Evolutionary conservation across 192 early-diverging fungal species (phyloP), one percentile per base, ranked within the genome.

Genomic region (Backusella macrospora): DNA sequence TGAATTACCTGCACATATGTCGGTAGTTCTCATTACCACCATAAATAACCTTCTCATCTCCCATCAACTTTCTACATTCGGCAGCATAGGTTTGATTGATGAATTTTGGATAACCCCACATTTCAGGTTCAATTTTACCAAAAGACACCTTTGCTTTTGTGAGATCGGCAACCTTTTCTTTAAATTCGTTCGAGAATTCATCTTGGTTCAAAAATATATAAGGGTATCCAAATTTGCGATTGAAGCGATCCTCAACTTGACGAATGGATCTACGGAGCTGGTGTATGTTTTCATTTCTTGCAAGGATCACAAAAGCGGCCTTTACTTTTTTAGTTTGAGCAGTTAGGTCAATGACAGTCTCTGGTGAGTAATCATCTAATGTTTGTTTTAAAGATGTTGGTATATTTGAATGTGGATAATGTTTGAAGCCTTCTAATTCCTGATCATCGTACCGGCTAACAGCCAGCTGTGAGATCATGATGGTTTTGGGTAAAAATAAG

Each of bases 51-150:
- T 73, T 74, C 13, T 83, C 73, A 37, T 72, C 68, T 42, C 72
- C 70, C 88, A 95, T 90, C 3, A 84, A 68, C 63, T 87, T 42
- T 16, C 90, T 76, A 40, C 83, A 75, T 65, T 85, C 81, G 4
- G 39, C 71, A 1, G 90, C 92, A 39, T 78, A 62, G 0, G 84
- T 85, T 75, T 87, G 72, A 78, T 94, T 84, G 78, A 97, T 94
- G 86, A 90, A 92, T 5, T 68, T 70, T 2, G 96, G 95, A 69
- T 90, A 89, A 52, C 85, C 87, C 95, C 95, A 96, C 71, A 91
- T 87, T 65, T 93, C 89, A 21, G 73, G 38, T 6, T 85, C 86
- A 34, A 96, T 44, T 38, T 79, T 70, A 1, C 85, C 86, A 82
- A 86, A 90, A 0, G 80, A 80, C 13, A 83, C 82, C 23, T 87